Conservation (phyloP, 1,284 basidiomycete genomes). For the Malassezia vespertilionis region DNA sequence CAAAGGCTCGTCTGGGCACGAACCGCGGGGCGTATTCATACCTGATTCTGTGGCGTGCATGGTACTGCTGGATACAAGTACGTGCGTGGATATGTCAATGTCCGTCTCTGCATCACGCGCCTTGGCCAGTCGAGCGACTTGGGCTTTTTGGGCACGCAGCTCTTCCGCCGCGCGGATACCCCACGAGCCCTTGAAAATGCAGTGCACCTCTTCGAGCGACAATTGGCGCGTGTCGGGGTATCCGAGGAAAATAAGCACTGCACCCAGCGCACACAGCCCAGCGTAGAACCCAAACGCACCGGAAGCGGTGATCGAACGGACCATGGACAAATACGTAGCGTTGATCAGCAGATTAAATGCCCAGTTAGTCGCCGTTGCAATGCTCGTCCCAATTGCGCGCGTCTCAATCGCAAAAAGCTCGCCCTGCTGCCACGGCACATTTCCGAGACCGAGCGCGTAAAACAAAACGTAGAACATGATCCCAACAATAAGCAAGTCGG, state of each 20-base stretch:
- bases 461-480: conserved; percentile 73
- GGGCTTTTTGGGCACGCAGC: conserved; percentile 34
- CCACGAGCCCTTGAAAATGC: conserved; percentile 50
- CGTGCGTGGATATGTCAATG: not conserved
- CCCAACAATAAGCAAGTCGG: conserved; percentile 59
- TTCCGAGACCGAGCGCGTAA: conserved; percentile 57
- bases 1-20: not conserved
- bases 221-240: conserved; percentile 53
- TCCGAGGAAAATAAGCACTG: conserved; percentile 57
- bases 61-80: not conserved
- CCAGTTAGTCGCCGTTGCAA: conserved; percentile 72
- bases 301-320: conserved; percentile 63
- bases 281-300: conserved; percentile 59
- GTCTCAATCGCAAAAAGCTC: conserved; percentile 61
- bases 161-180: conserved; percentile 48
- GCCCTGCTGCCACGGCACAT: conserved; percentile 76
- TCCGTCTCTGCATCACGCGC: conserved; percentile 3
- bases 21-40: not conserved
- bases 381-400: conserved; percentile 61
- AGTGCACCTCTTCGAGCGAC: conserved; percentile 61
- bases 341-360: conserved; percentile 63
- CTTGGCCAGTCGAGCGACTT: conserved; percentile 1
- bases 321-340: conserved; percentile 65
- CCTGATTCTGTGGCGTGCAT: not conserved
- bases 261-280: conserved; percentile 62